Evolutionary conservation across 306 rosid species (phyloP), one percentile per base, ranked within the genome.

Genomic region (Adenanthera pavonina): DNA sequence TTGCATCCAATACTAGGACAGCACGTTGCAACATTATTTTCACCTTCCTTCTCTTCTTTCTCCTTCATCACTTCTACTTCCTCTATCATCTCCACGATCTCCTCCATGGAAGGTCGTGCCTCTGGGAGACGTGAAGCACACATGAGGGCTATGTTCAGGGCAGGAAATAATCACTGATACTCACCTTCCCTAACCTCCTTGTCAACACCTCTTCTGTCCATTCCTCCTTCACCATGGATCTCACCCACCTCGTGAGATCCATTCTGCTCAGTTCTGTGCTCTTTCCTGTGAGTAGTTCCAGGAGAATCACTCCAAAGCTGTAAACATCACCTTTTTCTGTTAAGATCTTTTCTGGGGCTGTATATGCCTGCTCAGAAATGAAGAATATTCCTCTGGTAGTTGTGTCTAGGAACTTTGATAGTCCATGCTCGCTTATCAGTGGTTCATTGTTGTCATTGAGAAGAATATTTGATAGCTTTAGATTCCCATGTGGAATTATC

Each of bases 161-260:
- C 36, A 17, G 83, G 86, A 73, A 86, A 80, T 17, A 81, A 86
- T 84, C 91, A 93, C 46, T 85, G 88, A 33, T 84, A 78, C 38
- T 69, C 78, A 74, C 69, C 73, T 67, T 81, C 82, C 17, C 68
- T 85, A 8, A 91, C 88, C 71, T 90, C 90, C 13, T 82, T 90
- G 72, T 92, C 97, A 66, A 92, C 1, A 92, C 97, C 52, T 94
- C 97, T 0, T 93, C 97, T 2, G 97, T 92, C 97, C 98, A 91
- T 80, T 94, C 96, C 71, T 92, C 97, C 20, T 85, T 88, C 38
- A 94, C 90, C 84, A 89, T 92, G 67, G 96, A 89, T 68, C 83
- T 86, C 1, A 92, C 96, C 97, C 96, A 94, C 80, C 87, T 92
- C 1, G 94, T 90, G 44, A 94, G 91, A 83, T 91, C 96, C 43